These are phyloP conservation scores for Sequoiadendron giganteum DNA, from an alignment of 75 land plant species.

Conservation along the genomic window DNA sequence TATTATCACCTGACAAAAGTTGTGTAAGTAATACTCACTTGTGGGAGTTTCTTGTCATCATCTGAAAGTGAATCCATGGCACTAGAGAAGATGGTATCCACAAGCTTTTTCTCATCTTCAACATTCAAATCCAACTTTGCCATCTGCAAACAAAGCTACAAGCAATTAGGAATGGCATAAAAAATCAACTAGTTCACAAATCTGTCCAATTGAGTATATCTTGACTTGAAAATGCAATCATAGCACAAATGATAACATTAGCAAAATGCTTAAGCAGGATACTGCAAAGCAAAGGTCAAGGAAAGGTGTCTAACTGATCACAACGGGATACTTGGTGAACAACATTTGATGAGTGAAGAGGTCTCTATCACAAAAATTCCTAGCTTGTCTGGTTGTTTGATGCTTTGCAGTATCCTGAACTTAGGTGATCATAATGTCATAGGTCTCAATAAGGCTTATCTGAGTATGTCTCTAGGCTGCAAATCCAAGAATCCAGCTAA, in stretches of 20 bases:
- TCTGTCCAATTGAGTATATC: background rate
- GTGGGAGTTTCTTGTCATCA: slow-evolving; percentile 98
- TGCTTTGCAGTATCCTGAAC: too few species aligned
- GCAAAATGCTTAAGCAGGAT: background rate
- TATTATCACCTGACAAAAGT: background rate
- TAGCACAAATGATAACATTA: background rate
- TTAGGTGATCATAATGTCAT: too few species aligned
- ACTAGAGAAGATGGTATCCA: slow-evolving; percentile 95
- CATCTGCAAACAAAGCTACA: slow-evolving; percentile 58
- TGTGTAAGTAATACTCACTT: slow-evolving; percentile 37
- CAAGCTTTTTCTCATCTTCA: slow-evolving; percentile 84
- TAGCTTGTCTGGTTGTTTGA: too few species aligned
- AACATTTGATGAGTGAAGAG: too few species aligned
- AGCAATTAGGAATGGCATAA: background rate
- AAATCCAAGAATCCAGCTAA: too few species aligned
- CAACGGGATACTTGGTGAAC: too few species aligned
- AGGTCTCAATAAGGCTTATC: too few species aligned
- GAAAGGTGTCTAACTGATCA: too few species aligned
- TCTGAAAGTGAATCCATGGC: slow-evolving; percentile 99
- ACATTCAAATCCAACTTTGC: slow-evolving; percentile 87
- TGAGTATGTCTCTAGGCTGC: too few species aligned
- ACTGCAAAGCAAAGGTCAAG: background rate
- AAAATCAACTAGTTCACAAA: background rate
- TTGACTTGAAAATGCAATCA: background rate
- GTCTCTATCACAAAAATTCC: too few species aligned